These are phyloP conservation scores for Tillandsia fasciculata DNA, from an alignment of 176 grass and related monocot species.

Conservation along the genomic window DNA sequence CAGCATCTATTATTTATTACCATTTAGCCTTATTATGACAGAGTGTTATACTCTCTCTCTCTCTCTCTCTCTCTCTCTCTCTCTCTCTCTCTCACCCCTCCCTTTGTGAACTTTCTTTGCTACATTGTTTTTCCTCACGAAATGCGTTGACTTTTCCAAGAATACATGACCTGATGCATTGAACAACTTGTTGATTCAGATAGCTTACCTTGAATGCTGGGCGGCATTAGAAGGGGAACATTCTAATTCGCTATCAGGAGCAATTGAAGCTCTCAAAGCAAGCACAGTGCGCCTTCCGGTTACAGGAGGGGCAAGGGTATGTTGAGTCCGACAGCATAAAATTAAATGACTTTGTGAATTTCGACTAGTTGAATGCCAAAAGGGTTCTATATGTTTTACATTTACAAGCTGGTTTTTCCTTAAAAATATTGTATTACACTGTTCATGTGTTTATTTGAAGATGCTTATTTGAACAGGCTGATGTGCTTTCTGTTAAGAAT, in stretches of 20 bases:
- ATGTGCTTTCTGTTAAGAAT: slow-evolving; percentile 75
- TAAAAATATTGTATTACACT: neutral
- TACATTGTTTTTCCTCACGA: neutral
- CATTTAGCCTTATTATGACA: too few relatives aligned
- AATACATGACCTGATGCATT: neutral
- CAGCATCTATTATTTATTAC: too few relatives aligned
- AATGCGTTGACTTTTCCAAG: neutral
- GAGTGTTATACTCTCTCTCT: too few relatives aligned
- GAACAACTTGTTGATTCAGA: slow-evolving; percentile 32
- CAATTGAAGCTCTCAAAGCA: slow-evolving; percentile 84
- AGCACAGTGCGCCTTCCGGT: slow-evolving; percentile 85
- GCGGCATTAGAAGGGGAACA: slow-evolving; percentile 47
- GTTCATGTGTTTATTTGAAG: slow-evolving; percentile 19
- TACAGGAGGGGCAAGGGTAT: slow-evolving; percentile 80
- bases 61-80: too few relatives aligned
- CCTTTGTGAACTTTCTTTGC: too few relatives aligned
- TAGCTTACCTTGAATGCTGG: slow-evolving; percentile 65
- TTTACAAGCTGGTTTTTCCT: neutral
- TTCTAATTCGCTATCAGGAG: slow-evolving; percentile 48
- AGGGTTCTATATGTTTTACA: neutral
- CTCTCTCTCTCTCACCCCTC: too few relatives aligned
- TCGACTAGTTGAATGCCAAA: neutral
- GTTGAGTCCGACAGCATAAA: too few relatives aligned
- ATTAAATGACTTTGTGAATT: too few relatives aligned
- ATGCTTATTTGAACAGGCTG: slow-evolving; percentile 47